Evolutionary conservation across 2,329 filamentous ascomycete species (phyloP).

Genomic region (Fusarium albosuccineum): DNA sequence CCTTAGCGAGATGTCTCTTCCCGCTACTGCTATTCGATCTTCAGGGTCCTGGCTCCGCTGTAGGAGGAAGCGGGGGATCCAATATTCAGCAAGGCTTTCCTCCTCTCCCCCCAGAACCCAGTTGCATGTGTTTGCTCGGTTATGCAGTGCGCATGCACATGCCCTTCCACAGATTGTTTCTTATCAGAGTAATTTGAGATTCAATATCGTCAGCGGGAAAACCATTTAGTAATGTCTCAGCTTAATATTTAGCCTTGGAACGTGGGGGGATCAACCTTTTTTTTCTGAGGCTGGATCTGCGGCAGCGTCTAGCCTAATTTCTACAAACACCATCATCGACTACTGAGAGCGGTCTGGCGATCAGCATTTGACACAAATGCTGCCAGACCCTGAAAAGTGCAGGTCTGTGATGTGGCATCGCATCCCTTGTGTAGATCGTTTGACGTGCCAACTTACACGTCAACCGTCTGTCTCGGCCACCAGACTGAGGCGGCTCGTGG

Average conservation of each 20-base stretch:
- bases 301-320: constrained; percentile 1
- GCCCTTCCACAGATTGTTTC: no score
- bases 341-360: neutral
- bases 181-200: no score
- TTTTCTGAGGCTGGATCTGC: constrained; percentile 6
- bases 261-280: neutral
- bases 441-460: constrained; percentile 2
- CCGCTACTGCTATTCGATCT: no score
- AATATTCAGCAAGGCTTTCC: neutral
- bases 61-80: constrained; percentile 1
- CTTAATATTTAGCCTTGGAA: constrained; percentile 1
- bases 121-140: neutral
- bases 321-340: neutral
- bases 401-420: neutral
- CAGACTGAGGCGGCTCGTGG: no score
- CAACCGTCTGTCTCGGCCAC: neutral
- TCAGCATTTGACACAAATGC: constrained; percentile 1
- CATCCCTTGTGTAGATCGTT: neutral
- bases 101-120: no score
- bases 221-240: constrained; percentile 6
- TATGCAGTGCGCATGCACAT: neutral
- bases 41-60: neutral
- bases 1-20: no score
- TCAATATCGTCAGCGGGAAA: neutral
- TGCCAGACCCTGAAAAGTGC: neutral